Evolutionary conservation across 257 asterid species (phyloP).

Genomic region (Paulownia fortunei): DNA sequence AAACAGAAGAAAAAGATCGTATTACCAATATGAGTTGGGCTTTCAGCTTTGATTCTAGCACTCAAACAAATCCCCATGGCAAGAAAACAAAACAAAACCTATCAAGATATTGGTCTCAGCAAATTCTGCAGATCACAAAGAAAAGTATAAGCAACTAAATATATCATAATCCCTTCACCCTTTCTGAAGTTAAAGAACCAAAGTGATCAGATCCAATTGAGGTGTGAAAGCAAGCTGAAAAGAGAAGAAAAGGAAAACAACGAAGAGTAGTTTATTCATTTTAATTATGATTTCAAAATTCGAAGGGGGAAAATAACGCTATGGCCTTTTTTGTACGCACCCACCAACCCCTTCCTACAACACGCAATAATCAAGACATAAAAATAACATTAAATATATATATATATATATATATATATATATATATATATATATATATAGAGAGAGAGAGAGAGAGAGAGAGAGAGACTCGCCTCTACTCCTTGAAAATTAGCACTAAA

Average conservation of each 20-base stretch:
- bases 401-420: too few species aligned
- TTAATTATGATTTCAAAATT: background rate
- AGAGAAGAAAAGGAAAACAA: background rate
- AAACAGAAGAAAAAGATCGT: background rate
- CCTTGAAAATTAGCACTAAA: conserved; percentile 16
- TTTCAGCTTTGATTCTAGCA: conserved; percentile 58
- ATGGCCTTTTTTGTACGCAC: background rate
- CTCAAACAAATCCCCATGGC: conserved; percentile 75
- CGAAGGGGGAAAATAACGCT: background rate
- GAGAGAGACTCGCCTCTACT: conserved; percentile 22
- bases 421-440: background rate
- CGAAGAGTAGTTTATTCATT: background rate
- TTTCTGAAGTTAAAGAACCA: background rate
- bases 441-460: conserved; percentile 1
- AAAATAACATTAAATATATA: background rate
- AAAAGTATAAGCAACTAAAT: conserved; percentile 19
- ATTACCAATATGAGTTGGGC: conserved; percentile 52
- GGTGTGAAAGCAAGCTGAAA: conserved; percentile 39
- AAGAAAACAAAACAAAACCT: conserved; percentile 15
- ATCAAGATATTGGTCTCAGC: conserved; percentile 23
- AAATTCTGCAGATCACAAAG: conserved; percentile 29
- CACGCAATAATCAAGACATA: conserved; percentile 29
- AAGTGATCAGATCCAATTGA: conserved; percentile 25
- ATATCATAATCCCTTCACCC: background rate
- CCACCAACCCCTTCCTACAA: conserved; percentile 26